These are phyloP conservation scores for Thelonectria blattea DNA, from an alignment of 2,329 filamentous ascomycete species.

Conservation along the genomic window DNA sequence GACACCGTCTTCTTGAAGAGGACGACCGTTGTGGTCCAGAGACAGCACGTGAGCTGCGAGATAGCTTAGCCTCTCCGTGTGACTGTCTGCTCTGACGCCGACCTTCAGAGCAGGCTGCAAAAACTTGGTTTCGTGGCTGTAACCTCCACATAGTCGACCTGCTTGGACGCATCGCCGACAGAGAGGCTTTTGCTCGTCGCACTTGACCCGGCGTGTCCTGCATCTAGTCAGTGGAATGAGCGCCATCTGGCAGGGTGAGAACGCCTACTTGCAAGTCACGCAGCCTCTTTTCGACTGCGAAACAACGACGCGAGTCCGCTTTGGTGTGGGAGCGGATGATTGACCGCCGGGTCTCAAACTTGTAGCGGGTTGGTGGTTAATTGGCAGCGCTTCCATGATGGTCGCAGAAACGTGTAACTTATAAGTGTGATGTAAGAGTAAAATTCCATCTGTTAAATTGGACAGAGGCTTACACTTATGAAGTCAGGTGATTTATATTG, in stretches of 20 bases:
- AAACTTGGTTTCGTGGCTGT: neutral
- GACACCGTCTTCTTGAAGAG: neutral
- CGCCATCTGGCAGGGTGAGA: neutral
- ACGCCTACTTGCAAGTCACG: neutral
- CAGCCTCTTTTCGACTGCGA: neutral
- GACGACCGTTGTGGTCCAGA: neutral
- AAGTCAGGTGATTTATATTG: too few species aligned
- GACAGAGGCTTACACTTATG: too few species aligned
- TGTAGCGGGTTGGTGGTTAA: neutral
- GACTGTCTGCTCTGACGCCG: neutral
- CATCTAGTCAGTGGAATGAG: neutral
- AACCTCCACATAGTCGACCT: neutral
- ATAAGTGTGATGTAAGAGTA: neutral
- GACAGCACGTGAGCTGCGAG: slow-evolving; percentile 1
- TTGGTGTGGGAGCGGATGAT: neutral
- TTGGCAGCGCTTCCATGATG: neutral
- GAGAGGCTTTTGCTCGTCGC: neutral
- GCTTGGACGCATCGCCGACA: neutral
- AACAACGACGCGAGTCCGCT: neutral
- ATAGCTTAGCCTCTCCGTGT: neutral
- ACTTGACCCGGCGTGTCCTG: neutral
- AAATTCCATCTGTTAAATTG: neutral
- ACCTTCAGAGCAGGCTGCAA: neutral
- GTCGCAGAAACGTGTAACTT: neutral
- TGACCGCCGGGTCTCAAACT: neutral